Evolutionary conservation across 2,329 filamentous ascomycete genomes (phyloP), one percentile per base, ranked within the genome.

Genomic region (Diaporthe sp.): DNA sequence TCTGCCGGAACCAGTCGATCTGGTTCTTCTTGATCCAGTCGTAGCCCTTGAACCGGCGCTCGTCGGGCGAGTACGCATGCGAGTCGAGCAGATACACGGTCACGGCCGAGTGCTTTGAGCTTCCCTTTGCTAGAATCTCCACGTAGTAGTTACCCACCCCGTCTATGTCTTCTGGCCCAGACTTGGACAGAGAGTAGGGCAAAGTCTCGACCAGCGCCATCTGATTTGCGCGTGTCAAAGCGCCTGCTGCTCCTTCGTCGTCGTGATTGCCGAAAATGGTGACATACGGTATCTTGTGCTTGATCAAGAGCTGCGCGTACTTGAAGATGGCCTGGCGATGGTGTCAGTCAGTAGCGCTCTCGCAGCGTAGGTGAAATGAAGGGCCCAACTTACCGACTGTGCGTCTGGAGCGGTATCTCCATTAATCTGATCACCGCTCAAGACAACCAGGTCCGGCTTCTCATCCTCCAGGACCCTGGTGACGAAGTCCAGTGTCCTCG

Each of bases 221-320:
- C 81, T 97, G 93, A 3, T 91, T 90, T 6, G 90, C 87, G 74
- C 97, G 93, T 22, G 92, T 91, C 78, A 98, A 89, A 47, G 72
- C 70, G 22, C 74, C 74, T 10, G 76, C 76, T 47, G 76, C 76
- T 22, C 93, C 93, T 87, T 98, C 96, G 81, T 98, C 96, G 81
- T 99, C 97, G 84, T 99, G 97, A 83, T 99, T 99, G 74, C 97
- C 97, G 81, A 98, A 98, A 76, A 99, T 98, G 76, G 93, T 93
- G 22, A 95, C 88, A 81, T 97, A 98, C 0, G 97, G 97, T 51
- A 98, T 95, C 80, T 95, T 95, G 83, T 94, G 94, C 83, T 95
- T 92, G 77, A 95, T 94, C 70, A 99, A 91, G 17, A 97, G 88
- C 65, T 94, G 92, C 8, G 95, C 94, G 80, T 96, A 95, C 85